phyloP scores from a whole-genome alignment of 306 rosid genomes.

The Styphnolobium japonicum region DNA sequence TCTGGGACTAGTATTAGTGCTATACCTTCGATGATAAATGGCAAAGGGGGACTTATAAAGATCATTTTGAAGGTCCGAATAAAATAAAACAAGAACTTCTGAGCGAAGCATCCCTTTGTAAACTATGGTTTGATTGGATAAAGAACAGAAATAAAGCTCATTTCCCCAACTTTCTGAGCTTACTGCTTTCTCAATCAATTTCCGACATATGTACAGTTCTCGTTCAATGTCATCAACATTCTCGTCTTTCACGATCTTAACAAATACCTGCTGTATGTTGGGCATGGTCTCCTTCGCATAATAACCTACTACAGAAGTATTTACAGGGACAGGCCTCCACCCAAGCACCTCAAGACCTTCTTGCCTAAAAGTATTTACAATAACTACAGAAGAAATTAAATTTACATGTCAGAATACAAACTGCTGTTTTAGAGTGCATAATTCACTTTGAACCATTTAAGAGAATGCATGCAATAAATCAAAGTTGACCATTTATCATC shows the following conservation, averaged over 20 bases:
- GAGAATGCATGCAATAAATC: background rate
- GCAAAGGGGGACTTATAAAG: constrained; percentile 88
- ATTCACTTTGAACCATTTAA: background rate
- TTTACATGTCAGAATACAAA: constrained; percentile 39
- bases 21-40: constrained; percentile 96
- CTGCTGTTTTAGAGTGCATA: background rate
- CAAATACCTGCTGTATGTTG: constrained; percentile 91
- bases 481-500: background rate
- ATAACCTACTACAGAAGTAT: constrained; percentile 79
- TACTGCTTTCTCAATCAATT: constrained; percentile 86
- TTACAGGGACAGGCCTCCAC: constrained; percentile 98
- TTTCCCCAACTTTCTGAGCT: constrained; percentile 87
- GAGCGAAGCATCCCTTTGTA: constrained; percentile 99
- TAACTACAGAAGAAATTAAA: constrained; percentile 57
- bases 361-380: constrained; percentile 76
- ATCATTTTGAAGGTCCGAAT: constrained; percentile 86
- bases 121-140: constrained; percentile 93
- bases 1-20: constrained; percentile 97
- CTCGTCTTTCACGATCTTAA: constrained; percentile 86
- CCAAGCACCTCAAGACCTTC: constrained; percentile 99
- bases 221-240: constrained; percentile 92
- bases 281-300: constrained; percentile 98
- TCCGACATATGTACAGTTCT: constrained; percentile 92
- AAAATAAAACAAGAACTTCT: constrained; percentile 90
- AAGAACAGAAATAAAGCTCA: constrained; percentile 97